Evolutionary conservation across 2,329 filamentous ascomycete species (phyloP), one percentile per base, ranked within the genome.

Genomic region (Diaporthe sp.): DNA sequence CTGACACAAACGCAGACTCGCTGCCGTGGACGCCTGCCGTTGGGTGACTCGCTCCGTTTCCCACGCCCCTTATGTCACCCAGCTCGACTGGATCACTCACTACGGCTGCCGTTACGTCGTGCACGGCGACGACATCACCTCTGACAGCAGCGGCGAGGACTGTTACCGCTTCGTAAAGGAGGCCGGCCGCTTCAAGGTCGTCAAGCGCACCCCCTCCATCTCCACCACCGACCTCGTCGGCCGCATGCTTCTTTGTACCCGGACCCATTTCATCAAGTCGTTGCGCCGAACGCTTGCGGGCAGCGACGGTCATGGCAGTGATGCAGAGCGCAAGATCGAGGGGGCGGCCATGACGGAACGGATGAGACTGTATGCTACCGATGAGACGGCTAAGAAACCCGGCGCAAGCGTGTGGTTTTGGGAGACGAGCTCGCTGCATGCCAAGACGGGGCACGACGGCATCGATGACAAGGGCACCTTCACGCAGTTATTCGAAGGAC

Each of bases 81-180:
- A 93, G 76, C 90, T 98, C 65, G 93, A 94, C 67, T 99, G 96
- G 95, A 98, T 99, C 81, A 93, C 93, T 74, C 95, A 98, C 85
- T 98, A 97, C 83, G 96, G 97, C 78, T 98, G 97, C 88, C 92
- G 94, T 82, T 98, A 96, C 84, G 97, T 98, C 57, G 96, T 98
- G 2, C 96, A 98, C 84, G 96, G 96, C 76, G 97, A 98, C 84
- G 96, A 98, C 85, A 98, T 98, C 82, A 98, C 97, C 3, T 98
- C 95, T 0, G 97, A 99, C 85, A 94, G 94, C 82, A 92, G 92
- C 79, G 97, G 97, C 57, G 94, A 98, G 83, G 97, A 99, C 86
- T 98, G 96, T 87, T 99, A 99, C 86, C 94, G 97, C 76, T 98
- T 96, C 82, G 97, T 99, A 81, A 99, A 99, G 86, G 93, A 94